Evolutionary conservation across 2,329 filamentous ascomycete genomes (phyloP).

Genomic region (Mycosphaerella sp.): DNA sequence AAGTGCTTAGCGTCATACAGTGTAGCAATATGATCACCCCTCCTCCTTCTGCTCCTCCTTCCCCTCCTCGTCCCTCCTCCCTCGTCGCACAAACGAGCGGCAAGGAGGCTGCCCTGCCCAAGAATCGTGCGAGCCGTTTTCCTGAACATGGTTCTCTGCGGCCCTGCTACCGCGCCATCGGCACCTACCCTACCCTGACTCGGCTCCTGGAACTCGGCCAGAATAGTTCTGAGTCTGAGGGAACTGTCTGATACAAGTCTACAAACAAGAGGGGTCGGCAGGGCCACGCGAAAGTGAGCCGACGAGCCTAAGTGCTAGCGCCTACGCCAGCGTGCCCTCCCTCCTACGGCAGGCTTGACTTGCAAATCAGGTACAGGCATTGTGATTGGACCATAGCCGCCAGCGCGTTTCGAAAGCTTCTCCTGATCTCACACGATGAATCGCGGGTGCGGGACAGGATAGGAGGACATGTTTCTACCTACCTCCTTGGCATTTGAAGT

Average conservation of each 20-base stretch:
- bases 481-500: no score
- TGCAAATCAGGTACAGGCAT: conserved; percentile 8
- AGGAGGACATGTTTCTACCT: background rate
- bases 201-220: conserved; percentile 6
- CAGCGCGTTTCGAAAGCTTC: conserved; percentile 7
- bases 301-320: conserved; percentile 14
- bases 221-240: background rate
- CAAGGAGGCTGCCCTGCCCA: background rate
- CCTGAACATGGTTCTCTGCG: conserved; percentile 6
- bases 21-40: background rate
- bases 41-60: no score
- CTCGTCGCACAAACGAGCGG: background rate
- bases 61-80: background rate
- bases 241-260: background rate
- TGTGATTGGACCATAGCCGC: conserved; percentile 15
- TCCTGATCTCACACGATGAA: conserved; percentile 11
- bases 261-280: conserved; percentile 1
- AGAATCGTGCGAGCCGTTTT: background rate
- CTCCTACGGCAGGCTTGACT: background rate
- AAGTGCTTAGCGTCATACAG: background rate
- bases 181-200: conserved; percentile 10
- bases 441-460: conserved; percentile 1
- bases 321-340: background rate
- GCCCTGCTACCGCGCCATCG: conserved; percentile 4
- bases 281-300: conserved; percentile 11